Evolutionary conservation across 768 basidiomycete genomes (phyloP).

Genomic region (Hemileccinum rubropunctum): DNA sequence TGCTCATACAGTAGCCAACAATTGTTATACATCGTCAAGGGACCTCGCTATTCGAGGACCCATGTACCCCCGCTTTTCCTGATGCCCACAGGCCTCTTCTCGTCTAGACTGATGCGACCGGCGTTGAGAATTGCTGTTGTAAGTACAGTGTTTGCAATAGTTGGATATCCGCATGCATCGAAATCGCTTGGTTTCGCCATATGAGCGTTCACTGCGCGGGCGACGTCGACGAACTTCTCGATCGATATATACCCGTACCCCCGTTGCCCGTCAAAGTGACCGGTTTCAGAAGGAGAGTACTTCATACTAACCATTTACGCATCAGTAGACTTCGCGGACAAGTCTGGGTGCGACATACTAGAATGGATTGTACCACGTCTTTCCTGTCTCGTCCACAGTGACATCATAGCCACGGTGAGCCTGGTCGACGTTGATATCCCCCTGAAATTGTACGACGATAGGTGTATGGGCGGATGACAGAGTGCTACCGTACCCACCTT

Average conservation of each 20-base stretch:
- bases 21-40: too few relatives aligned
- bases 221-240: conserved; percentile 88
- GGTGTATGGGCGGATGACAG: background rate
- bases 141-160: conserved; percentile 84
- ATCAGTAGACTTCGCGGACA: conserved; percentile 5
- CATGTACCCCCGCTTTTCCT: conserved; percentile 62
- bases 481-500: conserved; percentile 48
- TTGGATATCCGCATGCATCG: conserved; percentile 79
- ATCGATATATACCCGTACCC: conserved; percentile 92
- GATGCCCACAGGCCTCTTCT: conserved; percentile 81
- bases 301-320: conserved; percentile 65
- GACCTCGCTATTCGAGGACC: conserved; percentile 54
- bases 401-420: conserved; percentile 93
- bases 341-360: conserved; percentile 55
- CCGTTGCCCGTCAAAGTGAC: conserved; percentile 91
- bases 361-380: conserved; percentile 87
- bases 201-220: conserved; percentile 74
- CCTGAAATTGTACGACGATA: conserved; percentile 42
- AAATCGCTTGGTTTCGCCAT: conserved; percentile 64
- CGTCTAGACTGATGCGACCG: conserved; percentile 85
- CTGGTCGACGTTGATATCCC: conserved; percentile 90
- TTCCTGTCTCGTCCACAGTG: conserved; percentile 81
- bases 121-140: conserved; percentile 89
- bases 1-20: too few relatives aligned
- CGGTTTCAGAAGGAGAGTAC: conserved; percentile 87